A percentile compares a stretch with the other conserved stretches of the same genome.
phyloP scores from a whole-genome alignment of 306 rosid genomes.

The Oxytropis ochrocephala region DNA sequence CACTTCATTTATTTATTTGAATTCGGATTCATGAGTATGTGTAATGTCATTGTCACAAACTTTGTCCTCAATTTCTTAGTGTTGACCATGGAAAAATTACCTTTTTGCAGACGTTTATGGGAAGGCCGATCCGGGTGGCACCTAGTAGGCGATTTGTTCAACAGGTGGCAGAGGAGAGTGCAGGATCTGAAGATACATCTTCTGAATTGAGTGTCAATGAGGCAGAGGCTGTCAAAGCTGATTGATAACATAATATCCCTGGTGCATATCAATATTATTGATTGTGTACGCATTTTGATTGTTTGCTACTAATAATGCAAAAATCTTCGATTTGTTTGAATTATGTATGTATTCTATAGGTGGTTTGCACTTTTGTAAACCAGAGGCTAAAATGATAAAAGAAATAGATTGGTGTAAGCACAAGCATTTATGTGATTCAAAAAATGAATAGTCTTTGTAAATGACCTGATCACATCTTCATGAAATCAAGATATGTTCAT shows the following conservation, averaged over 20 bases:
- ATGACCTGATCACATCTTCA: background rate
- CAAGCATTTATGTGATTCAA: background rate
- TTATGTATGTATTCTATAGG: background rate
- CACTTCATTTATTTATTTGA: background rate
- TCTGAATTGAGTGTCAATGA: constrained; percentile 30
- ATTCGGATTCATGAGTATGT: background rate
- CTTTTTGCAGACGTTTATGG: constrained; percentile 60
- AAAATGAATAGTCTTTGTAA: background rate
- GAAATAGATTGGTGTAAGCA: constrained; percentile 10
- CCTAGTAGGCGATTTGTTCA: constrained; percentile 65
- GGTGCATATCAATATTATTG: constrained; percentile 14
- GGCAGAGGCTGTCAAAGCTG: constrained; percentile 33
- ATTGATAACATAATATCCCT: constrained; percentile 16
- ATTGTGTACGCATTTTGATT: constrained; percentile 21
- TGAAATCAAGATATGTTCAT: constrained; percentile 6
- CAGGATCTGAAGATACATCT: constrained; percentile 33
- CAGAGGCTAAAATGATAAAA: background rate
- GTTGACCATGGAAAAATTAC: background rate
- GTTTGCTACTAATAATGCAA: background rate
- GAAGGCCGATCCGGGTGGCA: constrained; percentile 63
- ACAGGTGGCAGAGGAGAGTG: constrained; percentile 30
- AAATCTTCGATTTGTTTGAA: constrained; percentile 12
- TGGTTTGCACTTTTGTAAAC: constrained; percentile 8
- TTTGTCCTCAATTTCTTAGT: background rate
- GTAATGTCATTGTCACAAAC: background rate